Base-by-base conservation (phyloP, 2,329 filamentous ascomycete species). In the Aspergillus fumigatiaffinis region DNA sequence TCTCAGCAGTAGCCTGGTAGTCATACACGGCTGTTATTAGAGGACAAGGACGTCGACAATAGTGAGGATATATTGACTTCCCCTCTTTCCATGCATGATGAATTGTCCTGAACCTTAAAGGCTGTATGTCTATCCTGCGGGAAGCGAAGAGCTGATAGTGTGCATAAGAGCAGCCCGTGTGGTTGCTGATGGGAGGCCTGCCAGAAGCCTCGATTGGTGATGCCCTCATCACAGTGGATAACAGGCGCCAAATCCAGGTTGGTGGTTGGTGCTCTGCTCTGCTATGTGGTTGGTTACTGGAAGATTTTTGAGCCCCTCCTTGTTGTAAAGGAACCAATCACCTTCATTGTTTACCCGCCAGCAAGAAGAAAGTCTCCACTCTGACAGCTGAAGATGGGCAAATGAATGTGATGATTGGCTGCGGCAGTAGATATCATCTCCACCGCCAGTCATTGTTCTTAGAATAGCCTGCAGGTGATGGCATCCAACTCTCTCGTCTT, bases 221-320 rank as follows among this genome's bases (percentile, higher is more conserved):
- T 53, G 47, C 38, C 50, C 51, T 46, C 35, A 53, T 51, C 28
- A 25, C 35, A 49, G 21, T 28, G 7, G 9, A 58, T 58, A 51
- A 55, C 57, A 52, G 61, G 62, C 65, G 63, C 62, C 62, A 64
- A 64, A 53, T 53, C 12, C 12, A 38, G 29, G 49, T 21, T 23
- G 25, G 21, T 66, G 61, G 62, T 60, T 61, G 60, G 57, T 2
- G n/a, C 2, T 23, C 12, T 12, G 38, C 12, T 14, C 44, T 47
- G 44, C 21, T 23, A 23, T 47, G 21, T 23, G 21, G 44, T 47
- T 23, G 42, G 42, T 20, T 46, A 9, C 21, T 10, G 42, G 42
- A 46, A 12, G 8, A 20, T 14, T 20, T 12, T 46, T 21, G 42
- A 46, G 42, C n/a, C 42, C 42, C 42, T 21, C 42, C 12, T 46